Evolutionary conservation across 257 asterid genomes (phyloP).

Genomic region (Solanum chilense): DNA sequence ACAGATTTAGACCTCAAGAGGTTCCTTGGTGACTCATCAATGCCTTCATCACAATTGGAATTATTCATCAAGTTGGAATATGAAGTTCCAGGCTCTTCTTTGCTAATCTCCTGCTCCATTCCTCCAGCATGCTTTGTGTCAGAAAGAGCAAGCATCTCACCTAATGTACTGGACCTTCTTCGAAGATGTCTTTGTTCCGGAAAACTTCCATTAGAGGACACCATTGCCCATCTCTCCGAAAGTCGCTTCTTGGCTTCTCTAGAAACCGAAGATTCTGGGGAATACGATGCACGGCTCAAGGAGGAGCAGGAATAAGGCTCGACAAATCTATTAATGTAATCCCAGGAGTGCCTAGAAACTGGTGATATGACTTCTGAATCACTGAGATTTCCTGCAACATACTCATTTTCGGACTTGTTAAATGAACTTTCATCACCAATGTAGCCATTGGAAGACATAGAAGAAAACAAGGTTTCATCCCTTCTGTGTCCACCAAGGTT

Average conservation of each 20-base stretch:
- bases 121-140: slow-evolving; percentile 45
- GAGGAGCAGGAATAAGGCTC: slow-evolving; percentile 79
- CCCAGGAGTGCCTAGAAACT: slow-evolving; percentile 89
- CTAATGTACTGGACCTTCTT: slow-evolving; percentile 86
- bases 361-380: slow-evolving; percentile 85
- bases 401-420: slow-evolving; percentile 68
- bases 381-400: slow-evolving; percentile 57
- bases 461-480: slow-evolving; percentile 64
- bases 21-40: slow-evolving; percentile 39
- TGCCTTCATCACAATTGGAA: slow-evolving; percentile 13
- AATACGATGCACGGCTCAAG: slow-evolving; percentile 76
- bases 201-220: slow-evolving; percentile 59
- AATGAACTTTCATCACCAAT: slow-evolving; percentile 87
- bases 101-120: slow-evolving; percentile 22
- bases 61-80: slow-evolving; percentile 16
- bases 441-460: slow-evolving; percentile 72
- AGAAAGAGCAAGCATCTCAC: slow-evolving; percentile 98
- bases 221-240: slow-evolving; percentile 94
- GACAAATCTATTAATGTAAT: slow-evolving; percentile 61
- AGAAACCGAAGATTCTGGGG: slow-evolving; percentile 90
- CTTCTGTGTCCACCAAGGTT: slow-evolving; percentile 46
- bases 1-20: slow-evolving; percentile 78
- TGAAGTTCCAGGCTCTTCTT: slow-evolving; percentile 25
- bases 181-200: slow-evolving; percentile 56
- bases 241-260: slow-evolving; percentile 97